phyloP scores from a whole-genome alignment of 805 yeast species.

The Yarrowia sp. region DNA sequence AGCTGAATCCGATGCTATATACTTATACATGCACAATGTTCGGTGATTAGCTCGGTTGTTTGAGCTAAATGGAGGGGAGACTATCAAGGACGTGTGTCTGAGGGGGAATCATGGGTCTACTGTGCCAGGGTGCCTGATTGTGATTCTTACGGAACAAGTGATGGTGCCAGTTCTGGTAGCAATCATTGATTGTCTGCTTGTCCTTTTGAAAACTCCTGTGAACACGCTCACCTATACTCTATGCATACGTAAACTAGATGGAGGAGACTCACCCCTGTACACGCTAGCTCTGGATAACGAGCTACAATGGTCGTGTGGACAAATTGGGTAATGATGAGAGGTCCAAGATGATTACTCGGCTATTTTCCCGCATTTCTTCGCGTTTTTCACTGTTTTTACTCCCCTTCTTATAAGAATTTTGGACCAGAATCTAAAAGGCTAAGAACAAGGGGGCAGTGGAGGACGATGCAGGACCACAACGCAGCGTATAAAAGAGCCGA shows the following conservation, averaged over 20 bases:
- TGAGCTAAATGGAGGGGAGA: conserved; percentile 9
- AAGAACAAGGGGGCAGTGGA: conserved; percentile 4
- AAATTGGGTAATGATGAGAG: neutral
- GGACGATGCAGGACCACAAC: neutral
- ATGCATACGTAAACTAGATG: conserved; percentile 6
- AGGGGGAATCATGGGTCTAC: neutral
- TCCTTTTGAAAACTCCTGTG: neutral
- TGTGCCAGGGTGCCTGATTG: too few relatives aligned
- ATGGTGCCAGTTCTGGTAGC: too few relatives aligned
- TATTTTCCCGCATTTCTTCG: neutral
- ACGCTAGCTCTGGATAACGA: neutral
- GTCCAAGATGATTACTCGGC: neutral
- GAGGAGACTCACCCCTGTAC: neutral
- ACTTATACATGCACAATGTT: conserved; percentile 10
- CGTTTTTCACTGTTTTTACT: neutral
- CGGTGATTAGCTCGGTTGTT: conserved; percentile 16
- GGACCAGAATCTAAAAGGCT: neutral
- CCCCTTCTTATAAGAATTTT: neutral
- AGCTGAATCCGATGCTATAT: neutral
- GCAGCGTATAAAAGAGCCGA: neutral
- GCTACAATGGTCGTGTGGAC: neutral
- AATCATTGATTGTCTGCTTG: neutral
- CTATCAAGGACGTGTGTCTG: neutral
- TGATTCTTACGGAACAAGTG: too few relatives aligned
- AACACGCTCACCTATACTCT: neutral